phyloP scores from a whole-genome alignment of 164 flowering plant genomes.

The Vitis riparia region DNA sequence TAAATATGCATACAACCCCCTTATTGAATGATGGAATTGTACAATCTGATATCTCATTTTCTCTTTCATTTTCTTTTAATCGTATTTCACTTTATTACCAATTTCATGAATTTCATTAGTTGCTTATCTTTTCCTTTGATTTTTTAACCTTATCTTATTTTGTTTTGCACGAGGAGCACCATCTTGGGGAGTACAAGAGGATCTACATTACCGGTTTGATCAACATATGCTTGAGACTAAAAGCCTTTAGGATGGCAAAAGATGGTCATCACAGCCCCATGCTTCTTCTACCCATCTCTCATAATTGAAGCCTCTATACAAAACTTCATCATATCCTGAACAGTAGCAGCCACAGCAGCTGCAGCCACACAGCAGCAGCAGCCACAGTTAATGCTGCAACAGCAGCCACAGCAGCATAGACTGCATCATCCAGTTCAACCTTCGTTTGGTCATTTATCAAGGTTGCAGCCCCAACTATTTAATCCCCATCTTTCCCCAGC shows the following conservation, averaged over 20 bases:
- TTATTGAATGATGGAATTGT: too few relatives aligned
- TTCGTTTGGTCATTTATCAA: not conserved
- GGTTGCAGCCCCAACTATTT: too few relatives aligned
- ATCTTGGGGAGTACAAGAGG: too few relatives aligned
- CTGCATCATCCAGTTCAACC: conserved; percentile 46
- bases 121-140: too few relatives aligned
- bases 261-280: conserved; percentile 68
- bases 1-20: too few relatives aligned
- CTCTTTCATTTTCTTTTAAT: too few relatives aligned
- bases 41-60: too few relatives aligned
- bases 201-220: conserved; percentile 32
- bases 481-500: too few relatives aligned
- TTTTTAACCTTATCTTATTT: too few relatives aligned
- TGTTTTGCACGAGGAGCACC: too few relatives aligned
- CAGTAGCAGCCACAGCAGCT: conserved; percentile 26
- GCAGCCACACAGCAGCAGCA: conserved; percentile 20
- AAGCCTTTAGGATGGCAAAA: conserved; percentile 39
- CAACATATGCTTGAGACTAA: conserved; percentile 42
- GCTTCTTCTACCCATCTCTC: conserved; percentile 28
- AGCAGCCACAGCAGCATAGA: conserved; percentile 43
- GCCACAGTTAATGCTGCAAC: conserved; percentile 38
- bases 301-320: conserved; percentile 41
- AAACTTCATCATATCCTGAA: conserved; percentile 69
- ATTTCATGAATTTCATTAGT: too few relatives aligned
- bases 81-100: too few relatives aligned